Evolutionary conservation across 2,329 filamentous ascomycete species (phyloP), one percentile per base, ranked within the genome.

Genomic region (Aspergillus persii): DNA sequence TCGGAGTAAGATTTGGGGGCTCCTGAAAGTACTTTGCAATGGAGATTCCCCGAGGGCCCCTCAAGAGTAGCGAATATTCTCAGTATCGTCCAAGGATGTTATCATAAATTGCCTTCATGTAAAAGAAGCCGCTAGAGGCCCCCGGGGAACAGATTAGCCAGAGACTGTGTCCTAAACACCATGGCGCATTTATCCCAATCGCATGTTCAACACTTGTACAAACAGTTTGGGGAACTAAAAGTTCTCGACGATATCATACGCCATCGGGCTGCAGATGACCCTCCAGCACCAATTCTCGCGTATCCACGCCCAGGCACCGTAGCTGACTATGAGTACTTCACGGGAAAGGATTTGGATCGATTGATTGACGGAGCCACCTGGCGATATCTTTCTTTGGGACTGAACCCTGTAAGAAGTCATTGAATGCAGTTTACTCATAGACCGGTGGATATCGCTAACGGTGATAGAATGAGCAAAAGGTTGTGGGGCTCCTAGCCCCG

Each of bases 401-500:
- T 41, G 36, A 41, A 5, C 15, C 11, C 5, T 6, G 36, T 41
- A n/a, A n/a, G 36, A 41, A 41, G n/a, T 5, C 12, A 12, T 7
- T 9, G 33, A 12, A 15, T 9, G 33, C 11, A 36, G 33, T 41
- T 12, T 12, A 41, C 5, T 7, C 12, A 41, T 41, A 41, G 12
- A 12, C 6, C 15, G 2, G 36, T 2, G 36, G 4, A 41, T 7
- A 41, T 41, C 36, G 15, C 36, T 41, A n/a, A 41, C 12, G 12
- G 36, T 8, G 12, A 7, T 12, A 41, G 36, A 41, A 12, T 41
- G 36, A 41, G 1, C 36, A 41, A 12, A 41, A 18, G 6, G 78
- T 81, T 0, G 76, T 86, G 26, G 83, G 79, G 1, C 68, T 86
- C n/a, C 73, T 86, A 0, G 82, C 80, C 3, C 74, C 78, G 2